Evolutionary conservation across 805 yeast genomes (phyloP), one percentile per base, ranked within the genome.

Genomic region (Suhomyces vadensis): DNA sequence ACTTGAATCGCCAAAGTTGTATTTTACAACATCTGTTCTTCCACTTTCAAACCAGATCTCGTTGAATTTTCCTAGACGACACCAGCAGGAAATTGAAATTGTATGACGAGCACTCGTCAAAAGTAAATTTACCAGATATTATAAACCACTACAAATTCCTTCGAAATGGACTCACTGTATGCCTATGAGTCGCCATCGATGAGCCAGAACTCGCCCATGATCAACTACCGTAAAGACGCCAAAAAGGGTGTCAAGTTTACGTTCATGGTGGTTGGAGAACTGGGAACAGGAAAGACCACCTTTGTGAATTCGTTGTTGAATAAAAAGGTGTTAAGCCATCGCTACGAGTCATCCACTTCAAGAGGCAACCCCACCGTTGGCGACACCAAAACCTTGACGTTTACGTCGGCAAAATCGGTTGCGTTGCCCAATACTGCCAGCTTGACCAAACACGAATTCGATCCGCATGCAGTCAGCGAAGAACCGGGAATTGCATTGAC

Each of bases 401-500:
- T 76, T 63, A 76, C 83, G 7, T 66, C 69, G 41, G 81, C 84
- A 24, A 69, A 80, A 46, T 76, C 79, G 41, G 83, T 83, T 16
- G 69, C 76, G 1, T 64, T 75, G 27, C 74, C 75, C 23, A 75
- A 71, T 56, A 82, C 86, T 11, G 70, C 81, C 13, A 75, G 80
- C 41, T 74, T 79, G 50, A 75, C 81, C 44, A 70, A 79, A 45
- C 62, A 65, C 47, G 77, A 73, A 37, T 86, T 86, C 63, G 82
- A 83, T 58, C 82, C 94, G 2, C 49, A 63, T 4, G 61, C 73
- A n/a, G 79, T 84, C 8, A 66, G 75, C 52, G 75, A 77, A 53
- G 91, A 85, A 58, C 85, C 91, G 1, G 91, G 92, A 2, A 80
- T 85, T 44, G 82, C 90, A 6, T 78, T 86, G 52, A 84, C 91